A percentile compares a stretch with the other conserved stretches of the same genome.
Evolutionary conservation across 352 stramenopile species (phyloP).

Genomic region (Phytopythium ostracodes): DNA sequence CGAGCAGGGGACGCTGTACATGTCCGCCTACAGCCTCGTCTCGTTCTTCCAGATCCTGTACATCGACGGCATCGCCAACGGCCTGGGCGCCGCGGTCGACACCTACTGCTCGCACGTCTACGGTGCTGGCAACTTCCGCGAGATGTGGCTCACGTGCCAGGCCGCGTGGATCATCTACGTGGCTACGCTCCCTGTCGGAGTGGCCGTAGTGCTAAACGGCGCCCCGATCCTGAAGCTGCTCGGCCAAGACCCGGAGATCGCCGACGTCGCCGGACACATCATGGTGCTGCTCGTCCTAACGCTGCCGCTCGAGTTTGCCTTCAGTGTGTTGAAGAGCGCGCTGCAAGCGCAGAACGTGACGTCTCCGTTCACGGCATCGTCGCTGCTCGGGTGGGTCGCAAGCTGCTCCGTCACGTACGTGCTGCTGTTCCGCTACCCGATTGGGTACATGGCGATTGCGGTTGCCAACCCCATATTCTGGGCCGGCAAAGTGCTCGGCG

Average conservation of each 20-base stretch:
- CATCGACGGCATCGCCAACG: conserved; percentile 15
- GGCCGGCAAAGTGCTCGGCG: conserved; percentile 16
- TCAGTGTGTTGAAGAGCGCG: conserved; percentile 18
- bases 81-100: conserved; percentile 23
- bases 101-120: conserved; percentile 36
- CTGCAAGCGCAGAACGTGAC: conserved; percentile 42
- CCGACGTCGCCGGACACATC: conserved; percentile 16
- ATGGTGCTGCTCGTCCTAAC: conserved; percentile 12
- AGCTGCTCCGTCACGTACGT: conserved; percentile 23
- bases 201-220: conserved; percentile 17
- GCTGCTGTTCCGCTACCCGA: conserved; percentile 27
- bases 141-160: conserved; percentile 35
- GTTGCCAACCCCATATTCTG: conserved; percentile 20
- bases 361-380: conserved; percentile 21
- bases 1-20: neutral
- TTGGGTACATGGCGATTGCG: conserved; percentile 35
- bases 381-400: conserved; percentile 15
- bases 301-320: conserved; percentile 24
- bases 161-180: conserved; percentile 21
- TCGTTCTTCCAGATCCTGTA: conserved; percentile 17
- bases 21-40: conserved; percentile 4
- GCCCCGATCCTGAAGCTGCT: conserved; percentile 20
- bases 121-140: conserved; percentile 18
- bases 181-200: conserved; percentile 12
- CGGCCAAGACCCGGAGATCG: conserved; percentile 29